phyloP scores from a whole-genome alignment of 2,329 filamentous ascomycete species.

The Tolypocladium amazonense region DNA sequence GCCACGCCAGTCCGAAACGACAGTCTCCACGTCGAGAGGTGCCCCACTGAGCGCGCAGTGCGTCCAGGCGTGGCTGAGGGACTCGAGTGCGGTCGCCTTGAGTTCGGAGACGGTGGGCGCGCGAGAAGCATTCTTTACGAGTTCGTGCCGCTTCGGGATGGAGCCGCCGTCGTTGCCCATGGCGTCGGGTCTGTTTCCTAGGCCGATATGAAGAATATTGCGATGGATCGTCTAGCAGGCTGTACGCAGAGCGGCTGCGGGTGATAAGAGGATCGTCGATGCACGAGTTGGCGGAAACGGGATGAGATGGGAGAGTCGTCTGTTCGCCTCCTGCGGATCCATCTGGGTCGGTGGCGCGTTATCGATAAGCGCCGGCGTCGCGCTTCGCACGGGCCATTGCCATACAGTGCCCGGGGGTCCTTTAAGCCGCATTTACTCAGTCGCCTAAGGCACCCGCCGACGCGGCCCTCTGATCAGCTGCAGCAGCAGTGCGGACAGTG shows the following conservation, averaged over 20 bases:
- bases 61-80: slow-evolving; percentile 76
- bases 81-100: slow-evolving; percentile 80
- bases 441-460: too few relatives aligned
- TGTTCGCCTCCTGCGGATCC: not conserved
- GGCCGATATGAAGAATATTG: not conserved
- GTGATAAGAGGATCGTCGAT: not conserved
- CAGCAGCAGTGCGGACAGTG: not conserved
- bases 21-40: slow-evolving; percentile 54
- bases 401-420: not conserved
- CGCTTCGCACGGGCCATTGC: not conserved
- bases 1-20: slow-evolving; percentile 77
- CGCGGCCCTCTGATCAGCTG: too few relatives aligned
- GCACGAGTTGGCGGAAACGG: not conserved
- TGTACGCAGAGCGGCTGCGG: not conserved
- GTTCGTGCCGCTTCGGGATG: slow-evolving; percentile 89
- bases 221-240: not conserved
- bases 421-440: not conserved
- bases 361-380: not conserved
- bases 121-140: slow-evolving; percentile 87
- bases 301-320: not conserved
- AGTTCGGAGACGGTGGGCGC: slow-evolving; percentile 73
- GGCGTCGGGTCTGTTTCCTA: slow-evolving; percentile 5
- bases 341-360: not conserved
- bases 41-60: slow-evolving; percentile 79
- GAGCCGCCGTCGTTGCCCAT: slow-evolving; percentile 99